These are phyloP conservation scores for Plasmodium reichenowi DNA, from an alignment of 169 alveolate genomes.

Conservation along the genomic window DNA sequence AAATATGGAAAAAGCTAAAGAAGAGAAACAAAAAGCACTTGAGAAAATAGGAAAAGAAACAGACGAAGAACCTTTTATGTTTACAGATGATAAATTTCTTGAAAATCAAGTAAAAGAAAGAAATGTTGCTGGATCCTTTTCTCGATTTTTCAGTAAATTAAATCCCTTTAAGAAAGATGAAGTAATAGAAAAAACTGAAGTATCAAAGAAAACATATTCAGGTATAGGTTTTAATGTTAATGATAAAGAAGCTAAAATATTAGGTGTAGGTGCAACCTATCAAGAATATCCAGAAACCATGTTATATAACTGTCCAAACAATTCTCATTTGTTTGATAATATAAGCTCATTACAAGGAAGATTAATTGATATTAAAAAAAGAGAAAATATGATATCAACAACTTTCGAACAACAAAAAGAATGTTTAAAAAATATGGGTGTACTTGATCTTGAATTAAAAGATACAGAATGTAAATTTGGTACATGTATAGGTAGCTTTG, in stretches of 20 bases:
- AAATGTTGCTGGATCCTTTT: not conserved
- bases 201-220: not conserved
- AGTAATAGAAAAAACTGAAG: constrained; percentile 22
- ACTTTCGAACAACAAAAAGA: not conserved
- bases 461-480: constrained; percentile 13
- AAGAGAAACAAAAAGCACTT: not conserved
- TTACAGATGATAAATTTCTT: not conserved
- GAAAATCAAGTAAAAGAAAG: constrained; percentile 7
- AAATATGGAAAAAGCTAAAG: not conserved
- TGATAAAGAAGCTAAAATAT: not conserved
- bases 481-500: constrained; percentile 27
- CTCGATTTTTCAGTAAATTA: constrained; percentile 18
- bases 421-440: constrained; percentile 20
- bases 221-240: not conserved
- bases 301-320: constrained; percentile 29
- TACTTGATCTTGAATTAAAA: not conserved
- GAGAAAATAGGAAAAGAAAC: not conserved
- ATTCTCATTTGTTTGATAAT: constrained; percentile 7
- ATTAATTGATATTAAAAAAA: not conserved
- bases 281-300: not conserved
- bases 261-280: not conserved
- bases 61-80: not conserved
- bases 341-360: not conserved
- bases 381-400: not conserved
- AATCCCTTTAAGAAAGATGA: constrained; percentile 27